Percentiles rank a stretch among this genome's conserved stretches.
Conservation (phyloP, 768 basidiomycete genomes). For the Naganishia randhawae region DNA sequence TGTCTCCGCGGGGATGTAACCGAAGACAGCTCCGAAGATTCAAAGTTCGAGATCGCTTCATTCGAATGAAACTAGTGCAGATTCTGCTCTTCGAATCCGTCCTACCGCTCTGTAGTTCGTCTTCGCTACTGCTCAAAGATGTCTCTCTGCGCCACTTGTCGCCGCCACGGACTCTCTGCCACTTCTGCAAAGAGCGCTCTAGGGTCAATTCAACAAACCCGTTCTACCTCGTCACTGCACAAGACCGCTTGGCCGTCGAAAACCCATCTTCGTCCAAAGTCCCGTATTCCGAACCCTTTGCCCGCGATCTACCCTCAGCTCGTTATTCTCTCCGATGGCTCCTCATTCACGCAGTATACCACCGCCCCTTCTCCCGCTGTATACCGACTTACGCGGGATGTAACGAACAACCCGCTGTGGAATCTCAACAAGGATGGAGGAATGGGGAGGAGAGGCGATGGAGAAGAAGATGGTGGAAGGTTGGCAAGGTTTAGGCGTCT, state of each 20-base stretch:
- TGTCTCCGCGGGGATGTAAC: neutral
- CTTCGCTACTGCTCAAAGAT: neutral
- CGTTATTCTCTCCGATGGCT: slow-evolving; percentile 81
- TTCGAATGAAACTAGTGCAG: neutral
- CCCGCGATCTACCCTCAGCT: slow-evolving; percentile 82
- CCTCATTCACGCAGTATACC: slow-evolving; percentile 80
- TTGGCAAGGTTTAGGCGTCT: slow-evolving; percentile 29
- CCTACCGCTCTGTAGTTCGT: too few species aligned
- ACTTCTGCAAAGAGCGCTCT: neutral
- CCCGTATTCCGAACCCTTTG: slow-evolving; percentile 71
- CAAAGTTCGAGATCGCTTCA: neutral
- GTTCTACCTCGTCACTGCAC: slow-evolving; percentile 65
- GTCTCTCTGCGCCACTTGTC: slow-evolving; percentile 18
- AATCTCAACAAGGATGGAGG: slow-evolving; percentile 57
- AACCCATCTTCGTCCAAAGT: slow-evolving; percentile 58
- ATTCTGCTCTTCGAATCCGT: neutral
- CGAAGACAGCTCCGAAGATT: neutral
- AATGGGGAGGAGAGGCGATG: slow-evolving; percentile 25
- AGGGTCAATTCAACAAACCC: slow-evolving; percentile 40
- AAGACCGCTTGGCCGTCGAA: slow-evolving; percentile 79
- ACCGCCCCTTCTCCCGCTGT: slow-evolving; percentile 77
- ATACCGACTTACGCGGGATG: slow-evolving; percentile 71
- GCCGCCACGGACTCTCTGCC: slow-evolving; percentile 5
- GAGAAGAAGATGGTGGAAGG: slow-evolving; percentile 30
- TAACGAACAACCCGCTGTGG: slow-evolving; percentile 84